Evolutionary conservation across 148 eudicot species (phyloP).

Genomic region (Fallopia convolvulus): DNA sequence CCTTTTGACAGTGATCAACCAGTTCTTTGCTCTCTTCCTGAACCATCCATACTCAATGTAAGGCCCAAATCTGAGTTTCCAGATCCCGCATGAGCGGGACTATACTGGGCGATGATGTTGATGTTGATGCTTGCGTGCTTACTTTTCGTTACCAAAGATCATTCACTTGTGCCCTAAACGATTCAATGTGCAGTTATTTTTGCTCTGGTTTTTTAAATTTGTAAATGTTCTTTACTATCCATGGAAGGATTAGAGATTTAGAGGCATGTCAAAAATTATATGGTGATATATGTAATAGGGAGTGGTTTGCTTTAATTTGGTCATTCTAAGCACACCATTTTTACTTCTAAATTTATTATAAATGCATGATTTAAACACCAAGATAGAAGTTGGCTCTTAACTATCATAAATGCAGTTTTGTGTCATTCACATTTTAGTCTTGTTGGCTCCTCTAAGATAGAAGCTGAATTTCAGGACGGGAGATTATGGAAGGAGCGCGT

Average conservation of each 20-base stretch:
- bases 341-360: not conserved
- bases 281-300: not conserved
- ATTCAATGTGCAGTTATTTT: not conserved
- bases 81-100: no score
- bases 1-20: conserved; percentile 77
- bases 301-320: not conserved
- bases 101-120: no score
- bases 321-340: not conserved
- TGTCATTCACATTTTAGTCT: not conserved
- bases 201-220: not conserved
- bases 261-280: not conserved
- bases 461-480: conserved; percentile 47
- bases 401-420: not conserved
- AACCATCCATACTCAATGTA: conserved; percentile 90
- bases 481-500: conserved; percentile 94
- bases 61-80: conserved; percentile 20
- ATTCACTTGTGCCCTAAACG: not conserved
- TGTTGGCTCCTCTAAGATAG: not conserved
- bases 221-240: not conserved
- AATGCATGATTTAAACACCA: not conserved
- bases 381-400: no score
- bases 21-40: conserved; percentile 76
- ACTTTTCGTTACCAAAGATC: not conserved
- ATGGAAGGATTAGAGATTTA: not conserved
- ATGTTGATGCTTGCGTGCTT: not conserved